Evolutionary conservation across 768 basidiomycete species (phyloP).

Genomic region (Porpolomopsis calyptriformis): DNA sequence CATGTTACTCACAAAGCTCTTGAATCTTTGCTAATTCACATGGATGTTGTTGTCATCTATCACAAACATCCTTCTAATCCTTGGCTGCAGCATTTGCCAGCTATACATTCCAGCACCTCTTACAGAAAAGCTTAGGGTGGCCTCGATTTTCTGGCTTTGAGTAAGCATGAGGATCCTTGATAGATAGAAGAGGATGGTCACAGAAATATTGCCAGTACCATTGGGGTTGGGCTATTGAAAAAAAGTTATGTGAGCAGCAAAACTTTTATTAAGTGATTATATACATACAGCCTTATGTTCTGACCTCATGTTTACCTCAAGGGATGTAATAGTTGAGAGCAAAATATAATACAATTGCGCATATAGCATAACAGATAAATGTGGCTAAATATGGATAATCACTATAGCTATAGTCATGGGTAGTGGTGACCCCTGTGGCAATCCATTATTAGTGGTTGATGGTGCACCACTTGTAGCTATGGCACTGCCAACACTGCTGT

Average conservation of each 20-base stretch:
- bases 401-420: not conserved
- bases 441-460: not conserved
- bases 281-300: no score
- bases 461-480: not conserved
- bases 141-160: not conserved
- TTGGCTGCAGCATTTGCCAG: not conserved
- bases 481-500: slow-evolving; percentile 1
- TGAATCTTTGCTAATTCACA: not conserved
- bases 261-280: no score
- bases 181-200: slow-evolving; percentile 2
- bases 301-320: not conserved
- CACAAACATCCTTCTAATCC: not conserved
- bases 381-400: not conserved
- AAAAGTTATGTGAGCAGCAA: no score
- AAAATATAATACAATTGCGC: no score
- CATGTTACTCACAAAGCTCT: not conserved
- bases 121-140: slow-evolving; percentile 9
- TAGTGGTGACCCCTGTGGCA: not conserved
- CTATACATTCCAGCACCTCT: slow-evolving; percentile 1
- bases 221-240: no score
- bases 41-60: not conserved
- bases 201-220: no score
- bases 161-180: not conserved
- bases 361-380: no score
- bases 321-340: not conserved